Conservation (phyloP, 208 protist species). For the Leishmania martiniquensis region DNA sequence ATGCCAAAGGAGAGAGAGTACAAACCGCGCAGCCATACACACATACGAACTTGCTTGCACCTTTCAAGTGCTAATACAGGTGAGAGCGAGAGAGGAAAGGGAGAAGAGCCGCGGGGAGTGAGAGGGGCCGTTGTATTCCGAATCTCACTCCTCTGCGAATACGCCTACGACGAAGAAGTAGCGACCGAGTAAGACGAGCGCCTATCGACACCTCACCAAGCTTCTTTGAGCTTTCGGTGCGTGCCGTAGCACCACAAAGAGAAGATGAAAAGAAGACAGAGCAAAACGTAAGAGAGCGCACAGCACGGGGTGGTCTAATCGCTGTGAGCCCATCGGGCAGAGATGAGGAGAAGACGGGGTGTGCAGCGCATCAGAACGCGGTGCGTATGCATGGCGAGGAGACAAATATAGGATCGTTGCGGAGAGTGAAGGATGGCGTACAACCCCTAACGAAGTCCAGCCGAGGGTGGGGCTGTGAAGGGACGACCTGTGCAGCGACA, state of each 20-base stretch:
- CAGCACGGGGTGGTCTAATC: not conserved
- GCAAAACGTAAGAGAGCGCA: not conserved
- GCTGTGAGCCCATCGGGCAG: not conserved
- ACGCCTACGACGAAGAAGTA: not conserved
- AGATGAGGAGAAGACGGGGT: not conserved
- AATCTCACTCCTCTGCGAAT: not conserved
- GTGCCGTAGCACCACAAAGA: no score
- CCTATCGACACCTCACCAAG: no score
- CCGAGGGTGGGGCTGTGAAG: not conserved
- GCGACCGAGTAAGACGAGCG: no score
- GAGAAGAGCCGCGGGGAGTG: no score
- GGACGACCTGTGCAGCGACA: not conserved
- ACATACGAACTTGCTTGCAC: not conserved
- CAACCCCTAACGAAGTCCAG: not conserved
- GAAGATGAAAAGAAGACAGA: not conserved
- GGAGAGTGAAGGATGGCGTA: not conserved
- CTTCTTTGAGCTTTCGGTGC: no score
- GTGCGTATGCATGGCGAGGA: not conserved
- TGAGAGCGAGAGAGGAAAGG: not conserved
- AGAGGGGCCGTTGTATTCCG: no score
- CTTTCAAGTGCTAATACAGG: not conserved
- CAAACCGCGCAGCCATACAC: no score
- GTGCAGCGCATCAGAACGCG: not conserved
- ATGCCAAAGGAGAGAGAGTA: not conserved
- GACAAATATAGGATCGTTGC: not conserved